Base-by-base conservation (phyloP, 257 asterid genomes). In the Nicotiana benthamiana region DNA sequence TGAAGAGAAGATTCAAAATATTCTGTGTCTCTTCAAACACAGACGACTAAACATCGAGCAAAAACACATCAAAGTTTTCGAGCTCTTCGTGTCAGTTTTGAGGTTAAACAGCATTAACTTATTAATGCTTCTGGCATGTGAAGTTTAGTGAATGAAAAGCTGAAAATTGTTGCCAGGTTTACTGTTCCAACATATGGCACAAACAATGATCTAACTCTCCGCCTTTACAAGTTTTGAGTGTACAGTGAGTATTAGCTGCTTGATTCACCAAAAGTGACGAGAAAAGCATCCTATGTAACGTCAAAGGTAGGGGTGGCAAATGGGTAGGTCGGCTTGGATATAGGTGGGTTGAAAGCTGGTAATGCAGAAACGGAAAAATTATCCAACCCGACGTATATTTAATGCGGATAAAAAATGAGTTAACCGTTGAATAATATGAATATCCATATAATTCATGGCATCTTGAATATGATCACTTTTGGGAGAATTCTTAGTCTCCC, bases 81-180 rank as follows among this genome's bases (percentile, higher is more conserved):
- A 72, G 78, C 13, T 43, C 36, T 10, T 36, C 46, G 59, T 46
- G 18, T 43, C 77, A 22, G 59, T 20, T 59, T 70, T 70, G 22
- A 43, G 0, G 15, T 70, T 70, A 70, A 34, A 22, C 15, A 18
- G 13, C 24, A 22, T 22, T 43, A 43, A 46, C 8, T 72, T 24
- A 7, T 52, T 56, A 70, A 46, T 46, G 78, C 78, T 72, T 72
- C 78, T 46, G 8, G 24, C 40, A 43, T 24, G 18, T 46, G 24
- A 46, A 72, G 15, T 48, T 72, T 72, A 15, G 78, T 22, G 60
- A 72, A 72, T 72, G 78, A 72, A 72, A 72, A 72, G 60, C 15
- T 46, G 22, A 72, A 70, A 72, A 46, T 20, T 1, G 46, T 24
- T 43, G 77, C 77, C 77, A 70, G 43, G 15, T 43, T 27, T 70